Evolutionary conservation across 257 asterid species (phyloP).

Genomic region (Rehmannia glutinosa): DNA sequence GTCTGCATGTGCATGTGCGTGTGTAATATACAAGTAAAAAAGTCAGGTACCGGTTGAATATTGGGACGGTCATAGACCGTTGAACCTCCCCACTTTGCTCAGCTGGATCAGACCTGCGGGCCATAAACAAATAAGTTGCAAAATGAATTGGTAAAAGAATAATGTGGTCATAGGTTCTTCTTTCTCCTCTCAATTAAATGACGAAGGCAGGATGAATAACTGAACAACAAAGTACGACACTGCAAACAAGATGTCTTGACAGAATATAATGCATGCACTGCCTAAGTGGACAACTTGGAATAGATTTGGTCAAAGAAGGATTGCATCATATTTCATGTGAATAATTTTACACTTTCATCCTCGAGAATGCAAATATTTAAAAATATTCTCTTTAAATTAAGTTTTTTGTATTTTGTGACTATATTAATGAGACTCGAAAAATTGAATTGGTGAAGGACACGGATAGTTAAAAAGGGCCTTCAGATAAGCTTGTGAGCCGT

Average conservation of each 20-base stretch:
- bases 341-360: neutral
- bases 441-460: too few relatives aligned
- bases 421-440: too few relatives aligned
- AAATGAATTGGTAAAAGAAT: conserved; percentile 10
- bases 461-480: too few relatives aligned
- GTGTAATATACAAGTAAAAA: neutral
- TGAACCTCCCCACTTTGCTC: conserved; percentile 93
- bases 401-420: too few relatives aligned
- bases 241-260: neutral
- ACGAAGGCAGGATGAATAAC: neutral
- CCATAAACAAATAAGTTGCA: conserved; percentile 4
- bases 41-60: conserved; percentile 52
- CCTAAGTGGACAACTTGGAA: neutral
- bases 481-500: too few relatives aligned
- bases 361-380: neutral
- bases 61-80: conserved; percentile 55
- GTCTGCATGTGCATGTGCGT: neutral
- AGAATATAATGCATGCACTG: neutral
- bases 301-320: neutral
- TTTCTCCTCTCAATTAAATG: neutral
- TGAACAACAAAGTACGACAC: neutral
- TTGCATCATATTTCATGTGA: neutral
- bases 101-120: conserved; percentile 72
- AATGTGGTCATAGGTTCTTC: neutral
- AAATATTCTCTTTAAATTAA: too few relatives aligned